phyloP scores from a whole-genome alignment of 345 rosid genomes.

The Pelargonium nanum region DNA sequence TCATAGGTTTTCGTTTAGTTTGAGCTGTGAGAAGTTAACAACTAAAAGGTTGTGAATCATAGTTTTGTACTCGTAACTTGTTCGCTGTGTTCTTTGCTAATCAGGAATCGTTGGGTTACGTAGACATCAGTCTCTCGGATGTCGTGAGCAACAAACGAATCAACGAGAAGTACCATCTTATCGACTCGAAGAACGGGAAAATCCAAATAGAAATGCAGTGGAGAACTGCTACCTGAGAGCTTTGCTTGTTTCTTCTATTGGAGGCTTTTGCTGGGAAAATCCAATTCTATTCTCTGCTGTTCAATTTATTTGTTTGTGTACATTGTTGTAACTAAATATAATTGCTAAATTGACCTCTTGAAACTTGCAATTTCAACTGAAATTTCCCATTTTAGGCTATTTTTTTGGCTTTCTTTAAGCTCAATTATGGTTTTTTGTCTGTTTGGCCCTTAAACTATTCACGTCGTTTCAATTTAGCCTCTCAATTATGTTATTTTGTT shows the following conservation, averaged over 20 bases:
- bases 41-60: no score
- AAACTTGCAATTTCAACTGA: no score
- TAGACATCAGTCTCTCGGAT: slow-evolving; percentile 59
- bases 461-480: no score
- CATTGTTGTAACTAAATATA: neutral
- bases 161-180: slow-evolving; percentile 81
- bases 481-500: no score
- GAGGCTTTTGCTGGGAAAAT: neutral
- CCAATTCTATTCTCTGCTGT: neutral
- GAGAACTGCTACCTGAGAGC: slow-evolving; percentile 36
- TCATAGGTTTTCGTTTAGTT: no score
- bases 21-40: no score
- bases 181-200: slow-evolving; percentile 80
- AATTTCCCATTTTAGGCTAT: no score
- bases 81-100: slow-evolving; percentile 5
- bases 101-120: slow-evolving; percentile 76
- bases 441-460: no score
- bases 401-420: no score
- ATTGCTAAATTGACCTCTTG: neutral
- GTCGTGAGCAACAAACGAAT: slow-evolving; percentile 76
- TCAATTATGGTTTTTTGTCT: no score
- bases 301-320: neutral
- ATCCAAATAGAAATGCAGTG: slow-evolving; percentile 85
- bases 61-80: no score
- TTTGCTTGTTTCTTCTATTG: neutral